Conservation (phyloP, 2,329 filamentous ascomycete genomes). For the Colletotrichum lentis region DNA sequence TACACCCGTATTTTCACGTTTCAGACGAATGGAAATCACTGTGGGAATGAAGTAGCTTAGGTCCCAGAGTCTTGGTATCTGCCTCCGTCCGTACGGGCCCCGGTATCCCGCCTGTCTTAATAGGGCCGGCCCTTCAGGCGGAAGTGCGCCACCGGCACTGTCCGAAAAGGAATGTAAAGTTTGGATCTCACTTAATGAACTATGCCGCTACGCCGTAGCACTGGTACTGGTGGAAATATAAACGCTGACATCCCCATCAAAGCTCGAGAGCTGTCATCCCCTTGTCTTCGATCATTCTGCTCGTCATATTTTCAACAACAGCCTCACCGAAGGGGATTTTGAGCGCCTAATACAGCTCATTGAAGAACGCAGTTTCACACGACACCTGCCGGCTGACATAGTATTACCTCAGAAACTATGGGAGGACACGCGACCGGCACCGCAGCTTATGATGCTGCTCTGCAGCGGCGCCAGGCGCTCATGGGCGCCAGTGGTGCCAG, state of each 20-base stretch:
- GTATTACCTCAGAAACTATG: slow-evolving; percentile 44
- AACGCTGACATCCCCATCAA: slow-evolving; percentile 14
- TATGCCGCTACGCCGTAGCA: not conserved
- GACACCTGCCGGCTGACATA: not conserved
- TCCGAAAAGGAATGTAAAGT: not conserved
- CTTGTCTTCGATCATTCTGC: not conserved
- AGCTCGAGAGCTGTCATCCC: not conserved
- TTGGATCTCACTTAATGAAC: not conserved
- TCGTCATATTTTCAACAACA: not conserved
- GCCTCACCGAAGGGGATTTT: not conserved
- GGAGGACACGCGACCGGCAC: slow-evolving; percentile 50
- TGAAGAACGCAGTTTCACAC: not conserved
- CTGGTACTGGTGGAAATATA: slow-evolving; percentile 3
- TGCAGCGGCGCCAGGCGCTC: slow-evolving; percentile 60
- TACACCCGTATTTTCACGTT: not conserved
- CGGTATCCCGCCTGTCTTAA: not conserved
- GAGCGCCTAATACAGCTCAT: not conserved
- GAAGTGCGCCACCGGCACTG: not conserved
- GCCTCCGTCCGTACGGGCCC: slow-evolving; percentile 7
- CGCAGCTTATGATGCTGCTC: slow-evolving; percentile 59
- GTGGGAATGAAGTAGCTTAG: not conserved
- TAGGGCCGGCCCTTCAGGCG: not conserved
- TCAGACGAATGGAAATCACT: not conserved
- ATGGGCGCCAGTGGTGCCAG: slow-evolving; percentile 62
- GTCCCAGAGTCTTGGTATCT: not conserved